Evolutionary conservation across 805 yeast species (phyloP), one percentile per base, ranked within the genome.

Genomic region (Metschnikowia cubensis): DNA sequence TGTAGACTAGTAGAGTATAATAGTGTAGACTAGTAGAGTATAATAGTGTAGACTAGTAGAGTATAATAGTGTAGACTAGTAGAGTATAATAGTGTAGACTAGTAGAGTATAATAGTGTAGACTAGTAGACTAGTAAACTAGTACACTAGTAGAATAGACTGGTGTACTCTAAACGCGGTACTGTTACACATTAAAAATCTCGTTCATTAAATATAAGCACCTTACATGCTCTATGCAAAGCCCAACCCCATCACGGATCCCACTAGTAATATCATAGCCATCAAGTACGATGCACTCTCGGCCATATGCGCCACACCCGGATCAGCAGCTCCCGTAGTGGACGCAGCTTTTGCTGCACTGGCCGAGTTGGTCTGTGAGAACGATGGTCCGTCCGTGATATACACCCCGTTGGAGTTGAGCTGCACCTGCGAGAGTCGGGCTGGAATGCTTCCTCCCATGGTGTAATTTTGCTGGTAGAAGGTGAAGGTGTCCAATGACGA

Each of bases 331-430:
- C 44, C 50, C 17, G 49, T n/a, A 8, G 55, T 42, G 6, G 50
- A 17, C 13, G 35, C 51, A n/a, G 59, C 57, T 17, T 44, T 46
- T 1, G 63, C 63, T 3, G 63, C 63, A 17, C 57, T 59, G 20
- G 62, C 61, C 3, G 54, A 45, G 17, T 14, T 49, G 21, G 46
- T 35, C 18, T 35, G 18, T 6, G 50, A 31, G 14, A 33, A 13
- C 10, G 49, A 18, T 6, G 31, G 17, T 8, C 39, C 40, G 17
- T 25, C 48, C 2, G 71, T 64, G 13, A 68, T 49, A 55, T 62
- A 61, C 32, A 70, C 60, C 31, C 66, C 66, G 6, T 71, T 68
- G 15, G 64, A 60, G 31, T 54, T 51, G 36, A 69, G 59, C 17
- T 60, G 48, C 49, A 53, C 47, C 8, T 66, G 69, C 13, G 66